phyloP scores from a whole-genome alignment of 139 green algal species.

The Asterochloris erici region DNA sequence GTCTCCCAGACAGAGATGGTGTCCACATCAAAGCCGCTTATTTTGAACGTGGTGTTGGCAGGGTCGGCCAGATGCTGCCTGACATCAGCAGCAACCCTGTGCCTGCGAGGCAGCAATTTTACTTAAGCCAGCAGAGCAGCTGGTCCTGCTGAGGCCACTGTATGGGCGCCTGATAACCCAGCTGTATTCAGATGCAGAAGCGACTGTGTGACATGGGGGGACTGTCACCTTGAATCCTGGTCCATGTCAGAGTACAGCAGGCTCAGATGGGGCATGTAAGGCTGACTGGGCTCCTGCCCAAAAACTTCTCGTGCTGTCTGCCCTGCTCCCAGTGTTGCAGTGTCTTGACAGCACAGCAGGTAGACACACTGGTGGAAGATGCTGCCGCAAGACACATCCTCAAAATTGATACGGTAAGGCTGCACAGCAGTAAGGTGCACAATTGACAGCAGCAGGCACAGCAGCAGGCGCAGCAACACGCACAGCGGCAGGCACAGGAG shows the following conservation, averaged over 20 bases:
- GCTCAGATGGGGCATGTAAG: slow-evolving; percentile 11
- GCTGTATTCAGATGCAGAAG: not conserved
- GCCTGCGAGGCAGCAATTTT: not conserved
- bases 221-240: not conserved
- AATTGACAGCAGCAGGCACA: not conserved
- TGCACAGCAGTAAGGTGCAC: not conserved
- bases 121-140: not conserved
- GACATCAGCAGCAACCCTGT: not conserved
- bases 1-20: slow-evolving; percentile 5
- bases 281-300: not conserved
- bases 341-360: slow-evolving; percentile 13
- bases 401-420: slow-evolving; percentile 13
- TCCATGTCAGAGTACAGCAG: slow-evolving; percentile 18
- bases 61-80: not conserved
- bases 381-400: not conserved
- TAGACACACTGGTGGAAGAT: slow-evolving; percentile 13
- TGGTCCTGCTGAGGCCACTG: not conserved
- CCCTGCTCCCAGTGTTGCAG: not conserved
- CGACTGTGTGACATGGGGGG: not conserved
- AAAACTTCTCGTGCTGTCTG: not conserved
- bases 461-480: not conserved
- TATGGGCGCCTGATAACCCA: not conserved
- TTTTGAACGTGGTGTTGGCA: not conserved
- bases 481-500: no score
- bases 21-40: not conserved